A percentile compares a stretch with the other conserved stretches of the same genome.
Conservation (phyloP, 169 alveolate genomes). For the Plasmodium yoelii region DNA sequence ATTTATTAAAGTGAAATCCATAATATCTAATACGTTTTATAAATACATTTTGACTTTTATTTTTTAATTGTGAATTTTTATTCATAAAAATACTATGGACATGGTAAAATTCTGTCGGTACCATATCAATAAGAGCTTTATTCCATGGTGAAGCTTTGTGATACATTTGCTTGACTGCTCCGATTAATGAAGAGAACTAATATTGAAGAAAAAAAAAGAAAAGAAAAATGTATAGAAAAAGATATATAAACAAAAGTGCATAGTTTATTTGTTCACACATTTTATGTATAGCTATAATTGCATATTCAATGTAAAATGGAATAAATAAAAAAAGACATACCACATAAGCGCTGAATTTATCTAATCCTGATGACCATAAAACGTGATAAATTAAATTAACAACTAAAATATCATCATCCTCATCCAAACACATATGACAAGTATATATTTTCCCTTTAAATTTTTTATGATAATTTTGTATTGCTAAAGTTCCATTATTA, state of each 20-base stretch:
- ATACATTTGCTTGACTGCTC: conserved; percentile 53
- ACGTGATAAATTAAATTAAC: conserved; percentile 41
- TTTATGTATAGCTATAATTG: too few species aligned
- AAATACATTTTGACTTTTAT: conserved; percentile 20
- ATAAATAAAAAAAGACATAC: conserved; percentile 5
- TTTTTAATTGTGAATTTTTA: conserved; percentile 4
- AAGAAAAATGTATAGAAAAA: not conserved
- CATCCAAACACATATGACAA: conserved; percentile 27
- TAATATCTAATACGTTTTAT: conserved; percentile 31
- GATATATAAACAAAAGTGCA: not conserved
- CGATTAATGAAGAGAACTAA: conserved; percentile 54
- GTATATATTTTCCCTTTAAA: conserved; percentile 43
- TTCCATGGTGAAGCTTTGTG: conserved; percentile 55
- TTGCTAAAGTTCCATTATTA: conserved; percentile 35
- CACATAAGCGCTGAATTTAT: conserved; percentile 36
- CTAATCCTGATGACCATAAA: conserved; percentile 70
- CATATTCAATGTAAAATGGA: too few species aligned
- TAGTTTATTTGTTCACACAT: not conserved
- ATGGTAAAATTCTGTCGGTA: conserved; percentile 57
- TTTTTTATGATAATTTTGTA: conserved; percentile 7
- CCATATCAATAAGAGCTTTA: conserved; percentile 42
- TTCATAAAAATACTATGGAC: conserved; percentile 27
- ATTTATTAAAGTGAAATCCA: conserved; percentile 42
- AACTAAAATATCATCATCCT: conserved; percentile 50
- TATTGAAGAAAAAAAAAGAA: conserved; percentile 1